Evolutionary conservation across 1,139 yeast species (phyloP).

Genomic region (Pichia sp.): DNA sequence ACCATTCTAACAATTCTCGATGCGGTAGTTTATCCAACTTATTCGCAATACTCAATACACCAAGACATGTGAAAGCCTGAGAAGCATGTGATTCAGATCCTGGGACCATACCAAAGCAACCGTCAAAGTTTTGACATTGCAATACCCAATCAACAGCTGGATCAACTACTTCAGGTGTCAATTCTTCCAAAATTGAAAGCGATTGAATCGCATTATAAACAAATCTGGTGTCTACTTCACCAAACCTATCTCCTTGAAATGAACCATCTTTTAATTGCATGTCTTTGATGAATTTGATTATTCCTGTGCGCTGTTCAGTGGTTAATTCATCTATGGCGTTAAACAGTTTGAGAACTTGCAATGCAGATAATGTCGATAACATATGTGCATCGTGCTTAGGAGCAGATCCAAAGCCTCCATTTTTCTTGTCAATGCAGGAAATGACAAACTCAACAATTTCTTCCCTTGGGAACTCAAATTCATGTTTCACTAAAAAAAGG

Average conservation of each 20-base stretch:
- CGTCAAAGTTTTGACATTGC: constrained; percentile 83
- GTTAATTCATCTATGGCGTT: constrained; percentile 41
- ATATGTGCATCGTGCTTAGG: constrained; percentile 88
- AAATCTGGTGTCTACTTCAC: constrained; percentile 89
- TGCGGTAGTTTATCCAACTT: constrained; percentile 45
- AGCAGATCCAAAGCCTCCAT: constrained; percentile 87
- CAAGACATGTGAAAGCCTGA: constrained; percentile 83
- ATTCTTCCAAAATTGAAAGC: constrained; percentile 56
- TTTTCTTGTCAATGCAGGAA: constrained; percentile 50
- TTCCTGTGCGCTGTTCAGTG: constrained; percentile 23
- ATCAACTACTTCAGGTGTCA: constrained; percentile 52
- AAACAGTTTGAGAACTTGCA: constrained; percentile 68
- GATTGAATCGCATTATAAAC: constrained; percentile 75
- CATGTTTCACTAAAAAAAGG: constrained; percentile 48
- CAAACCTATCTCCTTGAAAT: constrained; percentile 83
- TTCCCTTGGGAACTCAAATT: constrained; percentile 46
- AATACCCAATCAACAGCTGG: constrained; percentile 61
- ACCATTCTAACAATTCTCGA: constrained; percentile 52
- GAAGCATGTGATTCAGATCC: constrained; percentile 97
- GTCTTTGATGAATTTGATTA: constrained; percentile 39
- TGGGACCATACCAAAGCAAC: constrained; percentile 90
- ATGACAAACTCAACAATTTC: constrained; percentile 63
- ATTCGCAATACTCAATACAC: constrained; percentile 62
- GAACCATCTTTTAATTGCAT: constrained; percentile 71
- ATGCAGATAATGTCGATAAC: constrained; percentile 77